Percentiles rank a stretch among this genome's conserved stretches.
phyloP scores from a whole-genome alignment of 2,329 filamentous ascomycete species.

The Orbilia javanica region DNA sequence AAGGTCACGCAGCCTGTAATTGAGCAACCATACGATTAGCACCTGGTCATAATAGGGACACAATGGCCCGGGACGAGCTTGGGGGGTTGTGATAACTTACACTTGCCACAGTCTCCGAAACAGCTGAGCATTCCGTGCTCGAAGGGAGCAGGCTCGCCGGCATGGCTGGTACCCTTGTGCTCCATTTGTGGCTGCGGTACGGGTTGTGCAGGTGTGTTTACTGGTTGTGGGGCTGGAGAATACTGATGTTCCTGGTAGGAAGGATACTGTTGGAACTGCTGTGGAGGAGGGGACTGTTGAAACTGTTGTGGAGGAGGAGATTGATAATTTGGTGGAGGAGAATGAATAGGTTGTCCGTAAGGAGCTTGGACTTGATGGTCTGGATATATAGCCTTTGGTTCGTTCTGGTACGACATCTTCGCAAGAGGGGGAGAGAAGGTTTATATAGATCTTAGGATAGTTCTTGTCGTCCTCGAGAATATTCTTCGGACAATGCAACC shows the following conservation, averaged over 20 bases:
- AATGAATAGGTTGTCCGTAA: conserved; percentile 25
- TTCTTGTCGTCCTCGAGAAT: not conserved
- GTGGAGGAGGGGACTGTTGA: conserved; percentile 4
- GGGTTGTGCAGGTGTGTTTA: conserved; percentile 25
- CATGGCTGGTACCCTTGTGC: conserved; percentile 11
- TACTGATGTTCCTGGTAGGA: conserved; percentile 23
- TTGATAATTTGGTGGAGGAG: conserved; percentile 36
- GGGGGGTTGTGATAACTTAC: conserved; percentile 32
- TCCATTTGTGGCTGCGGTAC: conserved; percentile 40
- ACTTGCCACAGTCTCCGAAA: conserved; percentile 58
- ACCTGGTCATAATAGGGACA: not conserved
- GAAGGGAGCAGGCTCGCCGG: conserved; percentile 45
- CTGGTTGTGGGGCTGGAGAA: not conserved
- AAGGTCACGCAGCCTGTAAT: conserved; percentile 38
- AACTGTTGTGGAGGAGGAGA: conserved; percentile 13
- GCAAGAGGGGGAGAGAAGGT: conserved; percentile 16
- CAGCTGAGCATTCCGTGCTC: conserved; percentile 58
- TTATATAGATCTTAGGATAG: conserved; percentile 36
- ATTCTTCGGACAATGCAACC: not conserved
- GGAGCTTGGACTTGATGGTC: conserved; percentile 24
- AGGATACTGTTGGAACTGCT: conserved; percentile 27
- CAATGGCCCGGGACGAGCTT: not conserved
- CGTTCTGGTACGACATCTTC: conserved; percentile 37
- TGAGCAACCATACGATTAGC: not conserved
- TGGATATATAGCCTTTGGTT: conserved; percentile 20